These are phyloP conservation scores for Claviceps africana DNA, from an alignment of 2,329 filamentous ascomycete species.

Conservation along the genomic window DNA sequence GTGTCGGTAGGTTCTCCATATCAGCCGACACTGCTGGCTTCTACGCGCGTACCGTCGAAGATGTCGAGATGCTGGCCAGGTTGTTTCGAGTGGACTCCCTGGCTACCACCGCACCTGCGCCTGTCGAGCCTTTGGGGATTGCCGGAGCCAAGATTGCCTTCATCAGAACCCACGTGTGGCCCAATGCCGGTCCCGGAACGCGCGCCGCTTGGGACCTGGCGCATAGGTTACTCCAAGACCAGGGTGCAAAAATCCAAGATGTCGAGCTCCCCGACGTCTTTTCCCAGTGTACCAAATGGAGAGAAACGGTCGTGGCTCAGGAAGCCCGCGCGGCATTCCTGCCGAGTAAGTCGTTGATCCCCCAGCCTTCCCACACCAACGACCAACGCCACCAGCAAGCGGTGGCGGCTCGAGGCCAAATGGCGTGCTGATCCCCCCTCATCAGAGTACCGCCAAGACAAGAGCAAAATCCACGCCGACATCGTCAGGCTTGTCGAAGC, in stretches of 20 bases:
- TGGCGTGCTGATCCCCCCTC: conserved; percentile 24
- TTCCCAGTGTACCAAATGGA: conserved; percentile 34
- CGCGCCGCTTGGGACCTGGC: conserved; percentile 27
- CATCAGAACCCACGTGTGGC: conserved; percentile 38
- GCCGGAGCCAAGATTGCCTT: conserved; percentile 39
- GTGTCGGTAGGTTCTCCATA: conserved; percentile 42
- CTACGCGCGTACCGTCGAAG: conserved; percentile 42
- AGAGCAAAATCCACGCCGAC: conserved; percentile 29
- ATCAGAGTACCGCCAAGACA: conserved; percentile 35
- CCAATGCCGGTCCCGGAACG: conserved; percentile 29
- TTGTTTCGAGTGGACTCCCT: conserved; percentile 37
- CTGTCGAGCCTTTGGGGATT: conserved; percentile 18
- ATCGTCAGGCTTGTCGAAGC: conserved; percentile 40
- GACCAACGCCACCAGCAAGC: background rate
- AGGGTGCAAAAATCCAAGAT: conserved; percentile 43
- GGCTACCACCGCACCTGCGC: conserved; percentile 25
- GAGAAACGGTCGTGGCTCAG: conserved; percentile 3
- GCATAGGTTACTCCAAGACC: conserved; percentile 21
- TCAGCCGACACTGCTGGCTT: conserved; percentile 50
- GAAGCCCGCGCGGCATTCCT: conserved; percentile 8
- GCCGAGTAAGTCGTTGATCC: conserved; percentile 4
- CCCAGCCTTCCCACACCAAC: background rate
- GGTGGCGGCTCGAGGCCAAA: background rate
- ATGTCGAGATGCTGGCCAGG: conserved; percentile 41
- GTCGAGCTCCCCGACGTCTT: conserved; percentile 38